phyloP scores from a whole-genome alignment of 1,139 yeast species.

The Geotrichum cucujoidarum region DNA sequence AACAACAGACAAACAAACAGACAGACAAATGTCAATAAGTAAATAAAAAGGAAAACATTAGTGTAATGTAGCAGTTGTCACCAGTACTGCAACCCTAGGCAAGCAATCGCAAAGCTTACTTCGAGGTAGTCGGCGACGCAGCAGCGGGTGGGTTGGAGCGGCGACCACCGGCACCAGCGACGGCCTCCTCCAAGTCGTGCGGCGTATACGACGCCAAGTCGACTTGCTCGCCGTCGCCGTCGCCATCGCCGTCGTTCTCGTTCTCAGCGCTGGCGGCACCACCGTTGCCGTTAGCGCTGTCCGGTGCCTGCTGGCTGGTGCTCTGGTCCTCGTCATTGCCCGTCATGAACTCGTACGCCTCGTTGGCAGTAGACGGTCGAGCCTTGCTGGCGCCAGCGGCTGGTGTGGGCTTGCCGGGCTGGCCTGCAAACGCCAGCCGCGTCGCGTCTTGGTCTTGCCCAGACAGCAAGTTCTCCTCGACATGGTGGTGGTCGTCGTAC shows the following conservation, averaged over 20 bases:
- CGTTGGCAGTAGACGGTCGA: not conserved
- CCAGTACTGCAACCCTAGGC: too few species aligned
- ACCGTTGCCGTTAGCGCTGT: not conserved
- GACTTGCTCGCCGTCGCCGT: not conserved
- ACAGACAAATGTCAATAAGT: too few species aligned
- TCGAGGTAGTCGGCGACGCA: too few species aligned
- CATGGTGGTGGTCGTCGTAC: not conserved
- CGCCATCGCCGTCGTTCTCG: not conserved
- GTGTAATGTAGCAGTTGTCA: too few species aligned
- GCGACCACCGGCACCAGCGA: not conserved
- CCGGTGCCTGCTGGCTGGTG: not conserved
- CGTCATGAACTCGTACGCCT: slow-evolving; percentile 1
- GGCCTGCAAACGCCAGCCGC: slow-evolving; percentile 2
- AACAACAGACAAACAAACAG: too few species aligned
- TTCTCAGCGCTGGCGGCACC: not conserved
- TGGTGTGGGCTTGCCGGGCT: not conserved
- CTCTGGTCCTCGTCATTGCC: not conserved
- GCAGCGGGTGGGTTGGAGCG: too few species aligned
- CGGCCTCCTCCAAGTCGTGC: slow-evolving; percentile 2
- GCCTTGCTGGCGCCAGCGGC: not conserved
- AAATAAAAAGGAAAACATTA: too few species aligned
- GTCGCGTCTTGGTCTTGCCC: slow-evolving; percentile 3
- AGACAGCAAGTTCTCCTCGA: not conserved
- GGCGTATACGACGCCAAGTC: slow-evolving; percentile 4
- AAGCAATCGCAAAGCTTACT: too few species aligned